Base-by-base conservation (phyloP, 2,329 filamentous ascomycete species). In the Sclerotinia borealis region DNA sequence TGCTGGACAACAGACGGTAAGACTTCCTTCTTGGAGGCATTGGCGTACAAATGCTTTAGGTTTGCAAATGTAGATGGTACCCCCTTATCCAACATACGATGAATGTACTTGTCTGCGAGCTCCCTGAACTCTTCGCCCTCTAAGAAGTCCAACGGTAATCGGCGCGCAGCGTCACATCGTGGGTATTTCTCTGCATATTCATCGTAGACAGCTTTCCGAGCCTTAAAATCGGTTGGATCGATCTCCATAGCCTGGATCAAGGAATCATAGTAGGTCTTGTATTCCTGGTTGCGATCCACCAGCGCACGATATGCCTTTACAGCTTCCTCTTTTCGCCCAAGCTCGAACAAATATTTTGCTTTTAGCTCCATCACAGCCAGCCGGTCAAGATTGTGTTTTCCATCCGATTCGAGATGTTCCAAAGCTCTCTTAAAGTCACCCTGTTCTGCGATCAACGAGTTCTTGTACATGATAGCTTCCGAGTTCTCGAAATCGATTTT, bases 61-160 rank as follows among this genome's bases (percentile, higher is more conserved):
- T 98, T 99, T 41, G 92, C 92, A 77, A 99, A 99, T 4, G 93
- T 93, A 2, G 95, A 99, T 1, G 95, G 93, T 4, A 98, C 90
- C 13, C 93, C 95, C 77, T 93, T 96, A 76, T 90, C 87, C 63
- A 99, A 82, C 89, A 96, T 96, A 36, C 88, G 82, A 58, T 87
- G 83, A 65, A 99, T 76, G 75, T 99, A 99, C 27, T 79, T 77
- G 74, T 92, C 88, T 9, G 90, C 93, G 29, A 91, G 88, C 70
- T 86, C 78, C 72, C 84, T 84, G 79, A 99, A 99, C 5, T 88
- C 86, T 49, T 96, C 87, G 5, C 87, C 92, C 68, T 88, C 82
- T 56, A 98, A 77, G 75, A 98, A 97, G 73, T 98, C 91, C 55
- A 99, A 80, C 0, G 95, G 93, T 75, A 98, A 83, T 66, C 95